phyloP scores from a whole-genome alignment of 2,329 filamentous ascomycete species.

The Colletotrichum sp. region DNA sequence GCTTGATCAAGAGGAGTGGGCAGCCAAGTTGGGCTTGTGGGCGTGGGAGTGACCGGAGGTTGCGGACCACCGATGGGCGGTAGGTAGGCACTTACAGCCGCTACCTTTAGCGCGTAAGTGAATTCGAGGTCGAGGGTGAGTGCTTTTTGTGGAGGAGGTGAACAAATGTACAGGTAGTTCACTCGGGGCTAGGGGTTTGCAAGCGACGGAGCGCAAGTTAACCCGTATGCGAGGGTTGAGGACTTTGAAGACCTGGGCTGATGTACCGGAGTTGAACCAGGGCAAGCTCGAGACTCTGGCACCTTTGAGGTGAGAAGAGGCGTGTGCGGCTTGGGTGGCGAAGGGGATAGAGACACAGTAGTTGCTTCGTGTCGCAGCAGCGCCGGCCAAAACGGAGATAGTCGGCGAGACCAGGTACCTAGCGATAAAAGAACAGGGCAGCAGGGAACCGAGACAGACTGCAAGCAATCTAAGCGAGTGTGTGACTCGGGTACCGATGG shows the following conservation, averaged over 20 bases:
- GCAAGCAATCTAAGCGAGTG: neutral
- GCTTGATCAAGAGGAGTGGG: neutral
- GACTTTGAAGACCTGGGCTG: neutral
- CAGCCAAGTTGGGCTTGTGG: neutral
- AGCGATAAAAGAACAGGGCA: neutral
- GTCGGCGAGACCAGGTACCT: neutral
- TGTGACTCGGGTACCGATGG: neutral
- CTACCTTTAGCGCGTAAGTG: neutral
- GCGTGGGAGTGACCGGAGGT: neutral
- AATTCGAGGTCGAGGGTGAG: neutral
- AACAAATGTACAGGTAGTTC: neutral
- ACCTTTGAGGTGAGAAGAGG: neutral
- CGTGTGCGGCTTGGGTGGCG: neutral
- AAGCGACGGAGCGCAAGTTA: neutral
- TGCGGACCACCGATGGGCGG: neutral
- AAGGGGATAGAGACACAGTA: neutral
- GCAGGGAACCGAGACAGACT: neutral
- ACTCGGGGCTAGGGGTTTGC: neutral
- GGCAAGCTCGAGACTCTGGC: neutral
- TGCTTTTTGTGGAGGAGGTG: neutral
- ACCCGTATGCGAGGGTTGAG: neutral
- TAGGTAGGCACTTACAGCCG: neutral
- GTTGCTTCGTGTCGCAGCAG: neutral
- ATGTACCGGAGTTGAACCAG: neutral
- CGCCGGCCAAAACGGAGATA: slow-evolving; percentile 5